Conservation (phyloP, 2,329 filamentous ascomycete species). For the Hypoxylon sp. region DNA sequence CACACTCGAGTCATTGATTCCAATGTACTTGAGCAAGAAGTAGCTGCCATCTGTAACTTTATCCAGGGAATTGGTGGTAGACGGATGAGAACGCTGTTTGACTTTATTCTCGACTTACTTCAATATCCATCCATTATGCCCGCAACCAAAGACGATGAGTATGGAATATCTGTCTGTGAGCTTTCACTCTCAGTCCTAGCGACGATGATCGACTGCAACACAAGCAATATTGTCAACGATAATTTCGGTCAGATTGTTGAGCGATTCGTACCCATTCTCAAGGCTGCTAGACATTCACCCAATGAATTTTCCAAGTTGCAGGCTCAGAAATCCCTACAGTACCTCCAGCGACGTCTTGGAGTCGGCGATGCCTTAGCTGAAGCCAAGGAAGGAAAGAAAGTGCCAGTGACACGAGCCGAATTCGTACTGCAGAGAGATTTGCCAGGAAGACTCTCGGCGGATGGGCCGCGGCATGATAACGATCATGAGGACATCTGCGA, state of each 20-base stretch:
- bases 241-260: constrained; percentile 48
- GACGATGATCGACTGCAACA: constrained; percentile 58
- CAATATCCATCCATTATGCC: constrained; percentile 38
- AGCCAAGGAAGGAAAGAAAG: constrained; percentile 11
- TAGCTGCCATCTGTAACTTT: constrained; percentile 56
- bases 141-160: constrained; percentile 13
- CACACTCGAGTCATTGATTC: constrained; percentile 57
- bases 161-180: constrained; percentile 48
- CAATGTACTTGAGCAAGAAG: constrained; percentile 58
- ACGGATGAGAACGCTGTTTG: constrained; percentile 55
- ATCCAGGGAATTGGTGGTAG: constrained; percentile 55
- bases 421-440: constrained; percentile 55
- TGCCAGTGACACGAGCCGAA: constrained; percentile 44
- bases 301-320: constrained; percentile 52
- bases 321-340: constrained; percentile 53
- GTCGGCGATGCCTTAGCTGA: constrained; percentile 49
- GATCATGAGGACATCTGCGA: constrained; percentile 62
- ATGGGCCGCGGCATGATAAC: constrained; percentile 64
- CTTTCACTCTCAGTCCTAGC: constrained; percentile 54
- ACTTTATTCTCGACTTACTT: constrained; percentile 51
- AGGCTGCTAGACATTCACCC: constrained; percentile 9
- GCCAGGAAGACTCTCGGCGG: constrained; percentile 54
- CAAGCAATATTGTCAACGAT: constrained; percentile 54
- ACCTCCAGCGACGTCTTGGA: constrained; percentile 53
- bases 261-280: constrained; percentile 21